Evolutionary conservation across 1,284 basidiomycete genomes (phyloP).

Genomic region (Vanrija pseudolonga): DNA sequence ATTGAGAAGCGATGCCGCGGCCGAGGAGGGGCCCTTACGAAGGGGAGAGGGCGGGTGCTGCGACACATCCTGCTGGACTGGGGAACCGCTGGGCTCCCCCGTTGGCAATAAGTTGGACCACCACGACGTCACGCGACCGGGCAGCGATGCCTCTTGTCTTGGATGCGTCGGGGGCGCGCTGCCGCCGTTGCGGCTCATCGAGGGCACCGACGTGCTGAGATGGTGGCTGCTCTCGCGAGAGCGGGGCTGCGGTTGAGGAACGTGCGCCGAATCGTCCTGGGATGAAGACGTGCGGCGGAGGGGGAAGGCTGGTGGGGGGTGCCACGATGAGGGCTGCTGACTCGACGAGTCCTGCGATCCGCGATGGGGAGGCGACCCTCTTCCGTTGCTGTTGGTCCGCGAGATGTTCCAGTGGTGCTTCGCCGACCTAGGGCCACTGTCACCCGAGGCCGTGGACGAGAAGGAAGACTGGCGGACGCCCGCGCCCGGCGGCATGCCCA

Average conservation of each 20-base stretch:
- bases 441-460: constrained; percentile 31
- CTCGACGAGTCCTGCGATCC: constrained; percentile 10
- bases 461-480: constrained; percentile 32
- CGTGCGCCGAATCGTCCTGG: neutral
- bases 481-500: constrained; percentile 11
- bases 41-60: constrained; percentile 29
- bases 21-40: constrained; percentile 35
- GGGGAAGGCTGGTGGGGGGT: constrained; percentile 19
- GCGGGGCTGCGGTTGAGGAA: constrained; percentile 19
- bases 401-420: constrained; percentile 16
- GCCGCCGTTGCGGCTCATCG: constrained; percentile 13
- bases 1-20: constrained; percentile 39
- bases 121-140: constrained; percentile 42
- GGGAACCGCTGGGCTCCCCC: neutral
- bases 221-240: constrained; percentile 21
- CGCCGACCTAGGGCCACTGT: constrained; percentile 9
- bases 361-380: constrained; percentile 2
- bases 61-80: too few relatives aligned
- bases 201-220: constrained; percentile 34
- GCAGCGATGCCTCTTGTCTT: constrained; percentile 15
- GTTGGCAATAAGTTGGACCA: constrained; percentile 41
- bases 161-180: neutral
- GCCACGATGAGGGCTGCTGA: constrained; percentile 17
- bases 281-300: constrained; percentile 26
- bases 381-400: constrained; percentile 16